Conservation (phyloP, 2,329 filamentous ascomycete genomes). For the Cordyceps militaris region DNA sequence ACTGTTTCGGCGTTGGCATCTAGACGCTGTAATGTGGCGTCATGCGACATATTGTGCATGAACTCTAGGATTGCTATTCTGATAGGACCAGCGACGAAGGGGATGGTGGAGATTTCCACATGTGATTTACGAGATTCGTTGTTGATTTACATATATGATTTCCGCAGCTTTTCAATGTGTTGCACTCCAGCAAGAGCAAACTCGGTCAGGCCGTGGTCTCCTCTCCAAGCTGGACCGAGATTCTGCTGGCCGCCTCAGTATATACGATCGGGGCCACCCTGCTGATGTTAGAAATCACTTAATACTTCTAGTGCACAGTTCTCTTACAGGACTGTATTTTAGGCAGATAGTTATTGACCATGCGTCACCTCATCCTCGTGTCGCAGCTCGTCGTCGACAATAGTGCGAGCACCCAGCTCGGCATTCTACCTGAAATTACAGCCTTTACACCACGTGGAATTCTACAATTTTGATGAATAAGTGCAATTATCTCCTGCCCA, state of each 20-base stretch:
- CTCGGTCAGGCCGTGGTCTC: slow-evolving; percentile 17
- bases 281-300: background rate
- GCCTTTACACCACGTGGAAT: no score
- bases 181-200: slow-evolving; percentile 15
- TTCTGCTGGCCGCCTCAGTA: slow-evolving; percentile 11
- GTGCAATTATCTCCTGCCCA: no score
- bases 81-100: background rate
- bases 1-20: slow-evolving; percentile 47
- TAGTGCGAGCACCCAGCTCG: slow-evolving; percentile 13
- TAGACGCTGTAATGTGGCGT: background rate
- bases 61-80: background rate
- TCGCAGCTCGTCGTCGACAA: slow-evolving; percentile 7
- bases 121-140: no score
- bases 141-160: background rate
- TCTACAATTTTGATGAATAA: no score
- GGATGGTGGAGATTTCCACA: background rate
- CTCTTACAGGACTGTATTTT: no score
- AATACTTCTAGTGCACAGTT: no score
- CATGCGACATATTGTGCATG: background rate
- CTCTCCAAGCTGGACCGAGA: slow-evolving; percentile 3
- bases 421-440: no score
- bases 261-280: slow-evolving; percentile 14
- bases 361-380: slow-evolving; percentile 7
- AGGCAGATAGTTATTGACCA: slow-evolving; percentile 9
- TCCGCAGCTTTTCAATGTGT: background rate